phyloP scores from a whole-genome alignment of 371 early-diverging fungal genomes.

The Mortierella sp. region DNA sequence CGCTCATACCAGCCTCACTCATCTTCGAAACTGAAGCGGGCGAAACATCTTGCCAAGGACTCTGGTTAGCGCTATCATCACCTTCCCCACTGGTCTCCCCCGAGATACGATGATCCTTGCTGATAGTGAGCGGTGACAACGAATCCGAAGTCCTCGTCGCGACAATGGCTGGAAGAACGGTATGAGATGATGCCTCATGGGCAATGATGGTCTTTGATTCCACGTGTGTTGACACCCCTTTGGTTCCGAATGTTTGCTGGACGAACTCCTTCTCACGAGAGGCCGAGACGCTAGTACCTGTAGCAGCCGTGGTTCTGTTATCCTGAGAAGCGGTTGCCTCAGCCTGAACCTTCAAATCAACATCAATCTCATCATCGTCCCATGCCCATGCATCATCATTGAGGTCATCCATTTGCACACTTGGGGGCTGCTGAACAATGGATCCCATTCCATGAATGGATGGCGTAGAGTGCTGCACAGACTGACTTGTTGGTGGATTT shows the following conservation, averaged over 20 bases:
- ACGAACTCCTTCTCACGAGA: not conserved
- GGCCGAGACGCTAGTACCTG: no score
- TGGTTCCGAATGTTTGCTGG: not conserved
- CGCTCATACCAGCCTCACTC: conserved; percentile 36
- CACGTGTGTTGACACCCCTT: no score
- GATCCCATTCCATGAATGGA: not conserved
- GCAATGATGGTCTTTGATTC: not conserved
- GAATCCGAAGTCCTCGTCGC: not conserved
- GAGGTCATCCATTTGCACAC: conserved; percentile 1
- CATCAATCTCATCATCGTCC: conserved; percentile 32
- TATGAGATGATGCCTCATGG: not conserved
- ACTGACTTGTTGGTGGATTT: not conserved
- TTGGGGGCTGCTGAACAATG: conserved; percentile 1
- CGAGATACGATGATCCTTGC: conserved; percentile 5
- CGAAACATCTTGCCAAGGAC: conserved; percentile 51
- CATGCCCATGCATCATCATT: conserved; percentile 43
- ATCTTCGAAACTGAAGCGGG: conserved; percentile 45
- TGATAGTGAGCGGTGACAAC: conserved; percentile 14
- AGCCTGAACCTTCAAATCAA: conserved; percentile 13
- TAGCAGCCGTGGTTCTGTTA: no score
- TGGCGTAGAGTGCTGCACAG: no score
- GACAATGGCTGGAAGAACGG: not conserved
- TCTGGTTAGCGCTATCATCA: conserved; percentile 25
- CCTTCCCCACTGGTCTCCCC: conserved; percentile 23
- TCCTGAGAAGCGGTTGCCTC: no score